Conservation (phyloP, 192 early-diverging fungal species). For the Coemansia sp. region DNA sequence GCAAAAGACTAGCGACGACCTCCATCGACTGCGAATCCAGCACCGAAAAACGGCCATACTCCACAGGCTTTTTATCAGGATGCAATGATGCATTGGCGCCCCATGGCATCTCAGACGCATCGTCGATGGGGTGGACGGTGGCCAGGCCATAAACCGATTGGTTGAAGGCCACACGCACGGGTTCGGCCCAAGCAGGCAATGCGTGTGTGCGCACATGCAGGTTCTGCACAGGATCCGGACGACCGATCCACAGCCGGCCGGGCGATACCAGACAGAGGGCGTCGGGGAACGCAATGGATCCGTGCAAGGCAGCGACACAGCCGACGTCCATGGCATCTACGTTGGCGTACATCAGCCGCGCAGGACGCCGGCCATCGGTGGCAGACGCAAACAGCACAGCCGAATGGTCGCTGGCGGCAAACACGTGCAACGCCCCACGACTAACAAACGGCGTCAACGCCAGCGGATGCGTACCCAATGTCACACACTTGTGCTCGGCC, state of each 20-base stretch:
- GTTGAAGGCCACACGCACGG: slow-evolving; percentile 69
- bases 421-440: slow-evolving; percentile 59
- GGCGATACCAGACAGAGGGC: slow-evolving; percentile 68
- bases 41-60: slow-evolving; percentile 58
- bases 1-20: slow-evolving; percentile 20
- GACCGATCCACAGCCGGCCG: slow-evolving; percentile 66
- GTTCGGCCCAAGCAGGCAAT: slow-evolving; percentile 62
- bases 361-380: not conserved
- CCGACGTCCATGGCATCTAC: slow-evolving; percentile 73
- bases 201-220: slow-evolving; percentile 74
- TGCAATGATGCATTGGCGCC: not conserved
- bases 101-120: not conserved
- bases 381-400: slow-evolving; percentile 63
- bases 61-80: slow-evolving; percentile 5
- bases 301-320: slow-evolving; percentile 64
- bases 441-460: slow-evolving; percentile 57
- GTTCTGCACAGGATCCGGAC: slow-evolving; percentile 78
- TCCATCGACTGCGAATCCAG: slow-evolving; percentile 75
- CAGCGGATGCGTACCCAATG: slow-evolving; percentile 77
- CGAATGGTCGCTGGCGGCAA: slow-evolving; percentile 81
- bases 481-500: slow-evolving; percentile 60
- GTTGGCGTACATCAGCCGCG: slow-evolving; percentile 73
- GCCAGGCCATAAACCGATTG: slow-evolving; percentile 67
- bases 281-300: slow-evolving; percentile 50
- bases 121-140: slow-evolving; percentile 45